Evolutionary conservation across 2,329 filamentous ascomycete species (phyloP).

Genomic region (Herpomyces periplanetae): DNA sequence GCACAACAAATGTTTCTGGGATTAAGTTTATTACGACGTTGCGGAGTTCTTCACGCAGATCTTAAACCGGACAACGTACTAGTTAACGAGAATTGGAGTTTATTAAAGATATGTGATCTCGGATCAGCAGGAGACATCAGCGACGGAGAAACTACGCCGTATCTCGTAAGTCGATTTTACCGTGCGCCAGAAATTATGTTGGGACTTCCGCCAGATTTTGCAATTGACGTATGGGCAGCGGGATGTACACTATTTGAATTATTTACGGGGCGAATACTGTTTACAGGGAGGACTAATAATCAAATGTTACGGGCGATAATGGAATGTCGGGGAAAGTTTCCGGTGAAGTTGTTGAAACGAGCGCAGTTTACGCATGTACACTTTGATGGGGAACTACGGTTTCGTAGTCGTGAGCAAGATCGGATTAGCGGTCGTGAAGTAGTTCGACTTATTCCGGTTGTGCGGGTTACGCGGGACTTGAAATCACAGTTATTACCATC

Average conservation of each 20-base stretch:
- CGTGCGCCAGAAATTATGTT: conserved; percentile 75
- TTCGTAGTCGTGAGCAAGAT: conserved; percentile 48
- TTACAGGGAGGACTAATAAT: conserved; percentile 80
- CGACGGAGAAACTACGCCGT: conserved; percentile 69
- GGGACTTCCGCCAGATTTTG: conserved; percentile 76
- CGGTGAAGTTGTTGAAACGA: conserved; percentile 48
- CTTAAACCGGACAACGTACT: conserved; percentile 92
- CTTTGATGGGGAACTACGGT: conserved; percentile 42
- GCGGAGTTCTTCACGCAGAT: conserved; percentile 76
- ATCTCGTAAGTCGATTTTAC: conserved; percentile 87
- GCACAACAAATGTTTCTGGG: conserved; percentile 79
- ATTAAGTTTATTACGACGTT: conserved; percentile 50
- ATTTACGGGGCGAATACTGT: conserved; percentile 87
- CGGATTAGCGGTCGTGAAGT: conserved; percentile 37
- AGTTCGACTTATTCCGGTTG: conserved; percentile 22
- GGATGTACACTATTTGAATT: conserved; percentile 89
- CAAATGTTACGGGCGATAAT: conserved; percentile 91
- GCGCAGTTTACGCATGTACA: conserved; percentile 34
- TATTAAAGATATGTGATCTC: conserved; percentile 78
- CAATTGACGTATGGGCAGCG: conserved; percentile 88
- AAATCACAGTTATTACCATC: conserved; percentile 33
- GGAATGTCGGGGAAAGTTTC: conserved; percentile 73
- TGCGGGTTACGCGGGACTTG: no score
- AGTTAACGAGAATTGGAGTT: conserved; percentile 41
- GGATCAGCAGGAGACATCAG: conserved; percentile 74